These are phyloP conservation scores for Fusarium udum DNA, from an alignment of 2,329 filamentous ascomycete species.

Conservation along the genomic window DNA sequence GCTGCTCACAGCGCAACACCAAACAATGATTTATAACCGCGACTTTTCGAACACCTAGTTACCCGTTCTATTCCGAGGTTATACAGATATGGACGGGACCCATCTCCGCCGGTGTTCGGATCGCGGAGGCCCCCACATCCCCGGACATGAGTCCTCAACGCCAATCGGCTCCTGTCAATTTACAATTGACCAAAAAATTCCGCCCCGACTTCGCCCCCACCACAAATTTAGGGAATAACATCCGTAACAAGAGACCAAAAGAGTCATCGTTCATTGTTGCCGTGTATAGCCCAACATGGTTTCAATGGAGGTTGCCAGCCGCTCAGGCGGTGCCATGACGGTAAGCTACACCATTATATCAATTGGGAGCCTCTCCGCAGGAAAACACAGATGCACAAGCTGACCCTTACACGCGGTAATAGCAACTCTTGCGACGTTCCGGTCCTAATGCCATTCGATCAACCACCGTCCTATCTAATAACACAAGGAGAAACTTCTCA, in stretches of 20 bases:
- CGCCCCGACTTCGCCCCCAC: conserved; percentile 45
- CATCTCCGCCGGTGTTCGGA: conserved; percentile 37
- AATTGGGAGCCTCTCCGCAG: conserved; percentile 9
- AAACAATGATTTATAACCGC: neutral
- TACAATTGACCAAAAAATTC: conserved; percentile 47
- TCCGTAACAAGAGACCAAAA: conserved; percentile 15
- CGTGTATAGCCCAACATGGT: conserved; percentile 52
- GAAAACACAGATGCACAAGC: neutral
- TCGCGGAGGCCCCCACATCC: conserved; percentile 36
- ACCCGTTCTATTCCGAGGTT: neutral
- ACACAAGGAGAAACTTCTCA: conserved; percentile 53
- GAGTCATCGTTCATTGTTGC: conserved; percentile 30
- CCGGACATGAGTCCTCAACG: conserved; percentile 36
- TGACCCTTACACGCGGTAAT: conserved; percentile 29
- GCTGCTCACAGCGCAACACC: too few relatives aligned
- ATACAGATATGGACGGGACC: neutral
- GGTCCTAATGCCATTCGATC: conserved; percentile 46
- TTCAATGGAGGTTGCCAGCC: conserved; percentile 60
- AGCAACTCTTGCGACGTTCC: conserved; percentile 52
- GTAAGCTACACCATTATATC: conserved; percentile 45
- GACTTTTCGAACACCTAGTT: neutral
- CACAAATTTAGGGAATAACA: conserved; percentile 24
- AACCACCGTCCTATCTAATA: conserved; percentile 39
- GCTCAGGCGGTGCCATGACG: conserved; percentile 59
- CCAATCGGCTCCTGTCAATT: conserved; percentile 51